Evolutionary conservation across 2,329 filamentous ascomycete genomes (phyloP), one percentile per base, ranked within the genome.

Genomic region (Pezicula radicicola): DNA sequence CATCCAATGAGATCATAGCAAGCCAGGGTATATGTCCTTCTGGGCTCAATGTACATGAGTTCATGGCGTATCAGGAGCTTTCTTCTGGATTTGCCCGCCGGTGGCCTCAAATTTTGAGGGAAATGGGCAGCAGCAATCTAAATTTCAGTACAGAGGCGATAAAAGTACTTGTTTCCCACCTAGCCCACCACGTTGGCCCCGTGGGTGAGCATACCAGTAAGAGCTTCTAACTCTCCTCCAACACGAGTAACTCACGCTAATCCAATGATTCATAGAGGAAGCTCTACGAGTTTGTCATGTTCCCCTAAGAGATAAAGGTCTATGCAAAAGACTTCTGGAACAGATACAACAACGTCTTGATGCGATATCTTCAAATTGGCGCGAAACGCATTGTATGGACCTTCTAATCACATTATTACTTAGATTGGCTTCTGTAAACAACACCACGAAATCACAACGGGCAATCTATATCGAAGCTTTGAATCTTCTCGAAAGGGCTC

Each of bases 121-220:
- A 83, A 57, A 57, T 83, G 5, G 76, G 72, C 0, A 72, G 75
- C 3, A 73, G 76, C 0, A 78, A 77, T 53, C 50, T 89, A 12
- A 86, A 87, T 55, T 80, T 88, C 56, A 81, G 77, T 28, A 75
- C 73, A 1, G 72, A 79, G 36, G 71, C 76, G 1, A 79, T 79
- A 0, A 72, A 19, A 19, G 19, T 72, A 42, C 54, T 68, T 0
- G 56, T 87, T 0, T 62, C 88, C 3, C 19, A 19, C 19, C 19
- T 19, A 19, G 19, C 19, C 19, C 19, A 19, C 19, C 19, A 19
- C 19, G 19, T 19, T 19, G 19, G 19, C 19, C 19, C 19, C 19
- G 3, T 19, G 19, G 19, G 19, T 19, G 19, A 19, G 19, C 19
- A 19, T 19, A 19, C 19, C 19, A 19, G 19, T 19, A 19, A 19